Evolutionary conservation across 805 yeast species (phyloP).

Genomic region (Lipomyces kockii): DNA sequence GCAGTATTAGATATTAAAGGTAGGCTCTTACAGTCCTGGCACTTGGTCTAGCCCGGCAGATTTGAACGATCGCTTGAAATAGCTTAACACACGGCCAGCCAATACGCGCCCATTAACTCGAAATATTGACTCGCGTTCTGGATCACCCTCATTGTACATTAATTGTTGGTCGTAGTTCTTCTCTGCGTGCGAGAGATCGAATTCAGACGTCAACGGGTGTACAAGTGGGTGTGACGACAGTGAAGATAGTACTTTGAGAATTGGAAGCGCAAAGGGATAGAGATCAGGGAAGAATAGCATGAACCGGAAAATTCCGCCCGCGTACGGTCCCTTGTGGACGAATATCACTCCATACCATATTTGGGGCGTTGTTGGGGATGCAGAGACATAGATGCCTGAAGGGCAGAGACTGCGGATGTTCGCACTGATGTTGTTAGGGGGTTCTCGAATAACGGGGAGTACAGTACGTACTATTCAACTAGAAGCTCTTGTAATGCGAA

Average conservation of each 20-base stretch:
- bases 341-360: constrained; percentile 37
- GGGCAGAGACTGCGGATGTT: constrained; percentile 30
- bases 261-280: constrained; percentile 28
- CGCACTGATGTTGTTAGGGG: constrained; percentile 18
- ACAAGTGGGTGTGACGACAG: constrained; percentile 22
- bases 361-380: constrained; percentile 34
- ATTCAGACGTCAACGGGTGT: constrained; percentile 16
- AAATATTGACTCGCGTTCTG: constrained; percentile 29
- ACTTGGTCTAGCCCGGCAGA: constrained; percentile 25
- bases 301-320: constrained; percentile 34
- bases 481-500: constrained; percentile 22
- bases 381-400: constrained; percentile 27
- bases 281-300: constrained; percentile 33
- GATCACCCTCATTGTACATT: constrained; percentile 9
- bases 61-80: constrained; percentile 34
- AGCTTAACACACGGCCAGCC: constrained; percentile 30
- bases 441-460: not conserved
- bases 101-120: constrained; percentile 31
- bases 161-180: not conserved
- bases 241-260: constrained; percentile 22
- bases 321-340: constrained; percentile 31
- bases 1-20: not conserved
- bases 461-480: constrained; percentile 15
- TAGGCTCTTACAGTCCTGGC: constrained; percentile 17
- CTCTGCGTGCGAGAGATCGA: constrained; percentile 21